Percentiles rank a stretch among this genome's conserved stretches.
phyloP scores from a whole-genome alignment of 257 asterid genomes.

The Solanum neorickii region DNA sequence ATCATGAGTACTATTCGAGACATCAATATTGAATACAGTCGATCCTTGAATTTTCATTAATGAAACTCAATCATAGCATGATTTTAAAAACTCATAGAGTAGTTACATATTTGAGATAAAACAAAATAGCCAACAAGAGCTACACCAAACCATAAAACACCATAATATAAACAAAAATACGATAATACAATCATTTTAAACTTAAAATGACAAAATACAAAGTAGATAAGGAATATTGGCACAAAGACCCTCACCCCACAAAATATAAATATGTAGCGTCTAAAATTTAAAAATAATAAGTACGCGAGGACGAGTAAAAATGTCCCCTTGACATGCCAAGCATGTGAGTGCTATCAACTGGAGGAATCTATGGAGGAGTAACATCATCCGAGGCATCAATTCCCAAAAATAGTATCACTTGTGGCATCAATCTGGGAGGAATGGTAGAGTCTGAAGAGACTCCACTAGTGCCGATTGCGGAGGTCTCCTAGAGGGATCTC shows the following conservation, averaged over 20 bases:
- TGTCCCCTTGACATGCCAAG: background rate
- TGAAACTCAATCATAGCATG: background rate
- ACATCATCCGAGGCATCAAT: background rate
- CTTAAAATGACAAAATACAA: too few species aligned
- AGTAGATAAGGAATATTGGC: too few species aligned
- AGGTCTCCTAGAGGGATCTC: background rate
- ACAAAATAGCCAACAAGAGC: background rate
- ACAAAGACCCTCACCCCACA: too few species aligned
- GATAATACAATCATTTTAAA: too few species aligned
- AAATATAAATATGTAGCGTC: background rate
- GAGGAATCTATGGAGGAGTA: background rate
- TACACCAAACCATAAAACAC: background rate
- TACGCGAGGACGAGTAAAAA: background rate
- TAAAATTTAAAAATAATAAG: background rate
- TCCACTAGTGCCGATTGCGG: background rate
- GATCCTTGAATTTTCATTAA: background rate
- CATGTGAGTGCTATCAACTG: background rate
- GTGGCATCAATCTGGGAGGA: background rate
- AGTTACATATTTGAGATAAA: background rate
- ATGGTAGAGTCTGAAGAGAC: background rate
- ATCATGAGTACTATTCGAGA: background rate
- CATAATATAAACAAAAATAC: background rate
- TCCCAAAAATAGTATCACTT: background rate
- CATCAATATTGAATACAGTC: background rate
- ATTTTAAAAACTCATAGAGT: background rate